Evolutionary conservation across 2,329 filamentous ascomycete species (phyloP).

Genomic region (Trichoderma arundinaceum): DNA sequence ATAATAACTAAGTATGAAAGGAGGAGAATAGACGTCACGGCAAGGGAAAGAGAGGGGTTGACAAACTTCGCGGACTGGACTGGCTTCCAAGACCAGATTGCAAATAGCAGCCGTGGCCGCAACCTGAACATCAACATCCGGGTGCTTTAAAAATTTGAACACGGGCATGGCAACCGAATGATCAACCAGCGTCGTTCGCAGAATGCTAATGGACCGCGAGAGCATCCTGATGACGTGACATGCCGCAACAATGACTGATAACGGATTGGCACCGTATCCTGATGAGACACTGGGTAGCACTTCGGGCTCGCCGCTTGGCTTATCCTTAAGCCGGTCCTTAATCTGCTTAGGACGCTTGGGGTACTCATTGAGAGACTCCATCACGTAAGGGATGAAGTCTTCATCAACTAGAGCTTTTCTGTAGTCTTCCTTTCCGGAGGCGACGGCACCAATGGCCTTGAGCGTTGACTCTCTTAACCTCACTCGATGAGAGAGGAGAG

Average conservation of each 20-base stretch:
- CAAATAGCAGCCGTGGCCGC: constrained; percentile 83
- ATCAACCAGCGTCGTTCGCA: constrained; percentile 87
- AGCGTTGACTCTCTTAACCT: constrained; percentile 77
- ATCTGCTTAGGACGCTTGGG: constrained; percentile 55
- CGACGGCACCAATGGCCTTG: constrained; percentile 80
- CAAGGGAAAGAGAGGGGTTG: background rate
- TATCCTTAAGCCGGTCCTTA: constrained; percentile 51
- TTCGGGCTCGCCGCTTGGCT: constrained; percentile 41
- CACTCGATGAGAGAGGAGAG: constrained; percentile 69
- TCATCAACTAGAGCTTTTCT: constrained; percentile 82
- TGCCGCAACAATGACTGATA: constrained; percentile 79
- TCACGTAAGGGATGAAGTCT: constrained; percentile 79
- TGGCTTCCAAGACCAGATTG: constrained; percentile 87
- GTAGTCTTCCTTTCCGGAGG: constrained; percentile 81
- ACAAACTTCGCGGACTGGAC: constrained; percentile 85
- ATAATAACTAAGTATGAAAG: background rate
- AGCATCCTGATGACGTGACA: constrained; percentile 82
- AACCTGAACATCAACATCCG: constrained; percentile 79
- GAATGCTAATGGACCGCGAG: constrained; percentile 80
- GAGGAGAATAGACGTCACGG: background rate
- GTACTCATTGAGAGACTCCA: constrained; percentile 73
- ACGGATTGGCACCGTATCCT: constrained; percentile 74
- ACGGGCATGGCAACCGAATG: constrained; percentile 79
- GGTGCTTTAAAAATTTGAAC: constrained; percentile 74
- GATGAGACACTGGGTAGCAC: constrained; percentile 41